Evolutionary conservation across 495 filamentous ascomycete genomes (phyloP).

Genomic region (Talaromyces thailandensis): DNA sequence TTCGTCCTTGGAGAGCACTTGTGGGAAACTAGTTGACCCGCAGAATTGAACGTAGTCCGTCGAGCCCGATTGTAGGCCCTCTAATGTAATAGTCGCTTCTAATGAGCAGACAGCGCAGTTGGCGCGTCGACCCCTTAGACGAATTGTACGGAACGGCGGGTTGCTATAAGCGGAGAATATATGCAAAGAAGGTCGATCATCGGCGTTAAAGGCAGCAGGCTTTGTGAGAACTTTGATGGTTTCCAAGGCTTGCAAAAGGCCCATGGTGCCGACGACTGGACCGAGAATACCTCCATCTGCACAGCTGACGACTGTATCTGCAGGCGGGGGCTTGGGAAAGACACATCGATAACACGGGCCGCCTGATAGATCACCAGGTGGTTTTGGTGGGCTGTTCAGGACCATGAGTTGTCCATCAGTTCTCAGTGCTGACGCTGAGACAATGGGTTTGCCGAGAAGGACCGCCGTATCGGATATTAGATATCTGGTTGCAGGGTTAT

Average conservation of each 20-base stretch:
- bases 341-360: conserved; percentile 92
- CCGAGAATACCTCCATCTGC: conserved; percentile 89
- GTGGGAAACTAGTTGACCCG: conserved; percentile 41
- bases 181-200: conserved; percentile 42
- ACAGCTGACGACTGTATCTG: conserved; percentile 68
- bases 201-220: conserved; percentile 7
- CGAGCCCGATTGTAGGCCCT: conserved; percentile 51
- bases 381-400: conserved; percentile 46
- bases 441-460: conserved; percentile 64
- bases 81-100: conserved; percentile 47
- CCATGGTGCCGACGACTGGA: conserved; percentile 90
- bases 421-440: conserved; percentile 79
- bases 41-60: conserved; percentile 79
- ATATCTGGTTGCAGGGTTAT: conserved; percentile 85
- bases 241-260: conserved; percentile 82
- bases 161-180: conserved; percentile 64
- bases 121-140: conserved; percentile 54
- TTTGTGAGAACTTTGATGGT: conserved; percentile 70
- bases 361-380: conserved; percentile 36
- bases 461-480: conserved; percentile 87
- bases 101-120: conserved; percentile 71
- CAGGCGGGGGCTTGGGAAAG: conserved; percentile 78
- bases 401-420: conserved; percentile 88
- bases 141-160: conserved; percentile 65
- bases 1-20: conserved; percentile 47